Conservation (phyloP, 495 filamentous ascomycete genomes). For the Trichocladium uniseriatum region DNA sequence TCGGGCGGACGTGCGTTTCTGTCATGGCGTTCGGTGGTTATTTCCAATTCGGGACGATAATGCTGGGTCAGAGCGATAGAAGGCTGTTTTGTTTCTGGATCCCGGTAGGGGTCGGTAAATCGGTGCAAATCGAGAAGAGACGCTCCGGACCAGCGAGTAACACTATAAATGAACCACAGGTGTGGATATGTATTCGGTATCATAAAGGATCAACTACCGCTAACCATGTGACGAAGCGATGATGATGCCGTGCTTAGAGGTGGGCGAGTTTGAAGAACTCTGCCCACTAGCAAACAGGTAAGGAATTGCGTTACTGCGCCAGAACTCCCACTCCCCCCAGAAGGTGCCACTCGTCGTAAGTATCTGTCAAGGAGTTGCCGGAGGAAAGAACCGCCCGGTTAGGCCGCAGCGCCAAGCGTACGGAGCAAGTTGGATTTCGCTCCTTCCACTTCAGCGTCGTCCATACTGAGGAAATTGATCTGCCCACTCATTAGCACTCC, state of each 20-base stretch:
- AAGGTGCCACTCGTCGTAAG: not conserved
- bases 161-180: not conserved
- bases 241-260: not conserved
- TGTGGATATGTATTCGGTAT: not conserved
- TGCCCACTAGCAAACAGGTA: too few relatives aligned
- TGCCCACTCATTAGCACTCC: constrained; percentile 30
- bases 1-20: not conserved
- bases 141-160: not conserved
- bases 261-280: too few relatives aligned
- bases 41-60: too few relatives aligned
- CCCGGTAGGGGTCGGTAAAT: not conserved
- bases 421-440: constrained; percentile 53
- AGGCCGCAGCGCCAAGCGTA: constrained; percentile 33
- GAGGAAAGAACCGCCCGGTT: constrained; percentile 1
- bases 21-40: too few relatives aligned
- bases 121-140: not conserved
- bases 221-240: constrained; percentile 12
- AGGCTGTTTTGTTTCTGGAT: not conserved
- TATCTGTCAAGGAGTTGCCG: not conserved
- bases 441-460: constrained; percentile 47
- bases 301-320: not conserved
- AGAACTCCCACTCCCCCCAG: not conserved
- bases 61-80: too few relatives aligned
- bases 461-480: constrained; percentile 63
- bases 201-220: constrained; percentile 2